Evolutionary conservation across 164 flowering plant species (phyloP), one percentile per base, ranked within the genome.

Genomic region (Kingdonia uniflora): DNA sequence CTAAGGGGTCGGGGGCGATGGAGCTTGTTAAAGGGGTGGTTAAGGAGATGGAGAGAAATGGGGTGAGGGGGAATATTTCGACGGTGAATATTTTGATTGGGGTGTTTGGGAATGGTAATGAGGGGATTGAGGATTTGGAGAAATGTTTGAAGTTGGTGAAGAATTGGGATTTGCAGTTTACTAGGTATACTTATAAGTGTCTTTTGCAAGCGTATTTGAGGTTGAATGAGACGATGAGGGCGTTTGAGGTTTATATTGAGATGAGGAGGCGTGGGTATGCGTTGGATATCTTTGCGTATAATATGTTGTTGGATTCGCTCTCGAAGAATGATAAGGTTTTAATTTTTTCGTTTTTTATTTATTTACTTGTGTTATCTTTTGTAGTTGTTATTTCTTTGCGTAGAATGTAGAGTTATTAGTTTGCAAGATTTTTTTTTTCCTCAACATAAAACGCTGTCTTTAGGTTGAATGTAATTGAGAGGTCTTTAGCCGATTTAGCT

Each of bases 251-350:
- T 43, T 91, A 79, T 60, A 12, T 19, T 17, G 76, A 77, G 54
- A 79, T 85, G 78, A 65, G 76, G 33, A 66, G 75, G 60, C 65
- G 61, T 10, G 95, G 90, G 7, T 76, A 73, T 64, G 60, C 49
- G 35, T 49, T 87, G 66, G 97, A 91, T 57, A 68, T 77, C 19
- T 72, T 91, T 38, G 81, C 75, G 4, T 87, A 79, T 59, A 91
- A 87, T 66, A 87, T 87, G 95, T 63, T 91, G 29, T 47, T 91
- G 68, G 79, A 91, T 73, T 80, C 86, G 2, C 80, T 87, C 21
- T 84, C 80, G 2, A 83, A 85, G 55, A 76, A 74, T 39, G 75
- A 68, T 21, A 79, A 77, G 96, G 24, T 20, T 0, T 35, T 12
- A 10, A 45, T n/a, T 40, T 20, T 45, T 5, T 10, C 4, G 44